Conservation (phyloP, 164 flowering plant species). For the Platanus orientalis region DNA sequence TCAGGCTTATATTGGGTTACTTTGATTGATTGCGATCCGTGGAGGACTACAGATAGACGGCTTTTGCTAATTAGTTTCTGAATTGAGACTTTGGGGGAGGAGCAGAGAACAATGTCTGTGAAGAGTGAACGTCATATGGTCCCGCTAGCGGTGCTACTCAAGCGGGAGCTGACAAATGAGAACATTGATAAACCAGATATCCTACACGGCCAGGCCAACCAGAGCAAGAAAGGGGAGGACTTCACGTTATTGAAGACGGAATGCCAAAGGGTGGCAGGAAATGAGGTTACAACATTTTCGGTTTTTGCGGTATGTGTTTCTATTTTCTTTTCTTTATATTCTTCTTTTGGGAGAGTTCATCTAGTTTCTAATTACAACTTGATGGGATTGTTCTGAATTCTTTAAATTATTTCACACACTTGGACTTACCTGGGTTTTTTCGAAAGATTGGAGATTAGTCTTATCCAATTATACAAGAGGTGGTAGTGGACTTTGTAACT, state of each 20-base stretch:
- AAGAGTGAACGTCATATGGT: background rate
- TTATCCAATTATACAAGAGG: too few relatives aligned
- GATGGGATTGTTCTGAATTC: too few relatives aligned
- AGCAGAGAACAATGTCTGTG: slow-evolving; percentile 41
- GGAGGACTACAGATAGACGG: slow-evolving; percentile 3
- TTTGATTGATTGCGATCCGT: slow-evolving; percentile 5
- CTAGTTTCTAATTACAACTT: too few relatives aligned
- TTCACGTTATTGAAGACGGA: background rate
- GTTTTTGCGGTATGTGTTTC: background rate
- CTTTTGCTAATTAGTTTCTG: slow-evolving; percentile 43
- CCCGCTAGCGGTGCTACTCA: background rate
- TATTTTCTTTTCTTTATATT: background rate
- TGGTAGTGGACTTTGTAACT: too few relatives aligned
- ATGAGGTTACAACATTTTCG: background rate
- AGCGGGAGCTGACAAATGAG: background rate
- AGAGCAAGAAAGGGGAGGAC: background rate
- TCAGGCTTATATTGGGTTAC: too few relatives aligned
- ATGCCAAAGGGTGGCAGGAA: background rate
- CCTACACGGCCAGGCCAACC: background rate
- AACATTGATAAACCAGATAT: background rate
- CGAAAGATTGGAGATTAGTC: too few relatives aligned
- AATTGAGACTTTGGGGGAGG: slow-evolving; percentile 61
- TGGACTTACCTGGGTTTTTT: too few relatives aligned
- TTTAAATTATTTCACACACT: too few relatives aligned
- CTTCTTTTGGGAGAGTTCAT: background rate